Conservation (phyloP, 768 basidiomycete species). For the Macrolepiota dolichaula region DNA sequence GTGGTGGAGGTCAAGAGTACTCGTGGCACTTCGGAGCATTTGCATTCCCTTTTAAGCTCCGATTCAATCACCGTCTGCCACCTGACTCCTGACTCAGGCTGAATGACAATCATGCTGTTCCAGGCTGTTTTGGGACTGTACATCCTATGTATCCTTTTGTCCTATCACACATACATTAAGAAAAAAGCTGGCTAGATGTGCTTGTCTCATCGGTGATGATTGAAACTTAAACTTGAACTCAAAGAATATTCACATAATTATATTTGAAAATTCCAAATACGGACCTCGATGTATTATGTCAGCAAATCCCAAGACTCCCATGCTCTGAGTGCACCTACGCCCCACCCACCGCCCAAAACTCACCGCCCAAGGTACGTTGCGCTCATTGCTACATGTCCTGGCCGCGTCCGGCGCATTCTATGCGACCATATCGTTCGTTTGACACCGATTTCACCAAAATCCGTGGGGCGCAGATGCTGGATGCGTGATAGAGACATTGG, state of each 20-base stretch:
- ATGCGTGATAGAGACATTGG: constrained; percentile 34
- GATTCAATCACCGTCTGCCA: constrained; percentile 7
- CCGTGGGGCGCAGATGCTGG: constrained; percentile 24
- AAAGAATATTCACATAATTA: not conserved
- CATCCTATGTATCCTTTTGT: not conserved
- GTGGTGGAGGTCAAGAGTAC: constrained; percentile 14
- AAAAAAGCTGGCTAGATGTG: not conserved
- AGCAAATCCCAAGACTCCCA: constrained; percentile 1
- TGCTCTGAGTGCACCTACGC: not conserved
- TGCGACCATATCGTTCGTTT: constrained; percentile 12
- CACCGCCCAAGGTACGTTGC: constrained; percentile 39
- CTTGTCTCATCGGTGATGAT: not conserved
- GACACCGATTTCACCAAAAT: constrained; percentile 21
- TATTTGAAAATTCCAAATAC: not conserved
- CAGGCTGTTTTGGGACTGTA: not conserved
- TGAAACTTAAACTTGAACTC: not conserved
- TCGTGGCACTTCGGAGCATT: constrained; percentile 12
- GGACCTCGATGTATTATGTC: constrained; percentile 4
- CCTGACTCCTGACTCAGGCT: not conserved
- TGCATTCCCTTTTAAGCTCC: constrained; percentile 15
- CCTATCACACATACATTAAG: not conserved
- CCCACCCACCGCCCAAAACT: constrained; percentile 29
- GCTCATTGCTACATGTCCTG: constrained; percentile 12
- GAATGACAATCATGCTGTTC: not conserved
- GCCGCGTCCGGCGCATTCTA: constrained; percentile 15